A percentile compares a stretch with the other conserved stretches of the same genome.
These are phyloP conservation scores for Botrytis medusae DNA, from an alignment of 2,329 filamentous ascomycete genomes.

Conservation along the genomic window DNA sequence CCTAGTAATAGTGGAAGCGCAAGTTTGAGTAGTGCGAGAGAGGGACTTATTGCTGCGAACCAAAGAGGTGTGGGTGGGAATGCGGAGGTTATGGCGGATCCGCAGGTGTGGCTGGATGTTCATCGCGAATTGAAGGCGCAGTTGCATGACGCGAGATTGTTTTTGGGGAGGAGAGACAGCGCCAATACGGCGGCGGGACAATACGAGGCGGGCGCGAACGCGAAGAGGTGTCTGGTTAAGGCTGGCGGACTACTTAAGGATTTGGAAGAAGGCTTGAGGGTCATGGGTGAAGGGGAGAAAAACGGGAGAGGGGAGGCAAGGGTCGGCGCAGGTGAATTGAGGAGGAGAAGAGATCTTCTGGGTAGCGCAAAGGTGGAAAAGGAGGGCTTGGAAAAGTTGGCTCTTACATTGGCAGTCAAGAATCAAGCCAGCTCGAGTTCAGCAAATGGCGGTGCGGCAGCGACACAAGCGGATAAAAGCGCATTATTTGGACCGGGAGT, in stretches of 20 bases:
- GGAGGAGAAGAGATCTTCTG: conserved; percentile 69
- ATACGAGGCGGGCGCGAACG: conserved; percentile 68
- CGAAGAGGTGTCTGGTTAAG: conserved; percentile 70
- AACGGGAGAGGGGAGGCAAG: conserved; percentile 33
- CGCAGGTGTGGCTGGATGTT: conserved; percentile 69
- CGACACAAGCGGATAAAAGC: conserved; percentile 44
- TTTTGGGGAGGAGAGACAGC: conserved; percentile 67
- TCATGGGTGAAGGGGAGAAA: conserved; percentile 51
- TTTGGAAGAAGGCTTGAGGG: conserved; percentile 64
- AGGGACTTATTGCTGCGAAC: conserved; percentile 35
- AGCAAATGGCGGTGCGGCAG: conserved; percentile 25
- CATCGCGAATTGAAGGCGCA: conserved; percentile 71
- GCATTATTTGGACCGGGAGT: conserved; percentile 48
- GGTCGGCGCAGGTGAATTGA: conserved; percentile 72
- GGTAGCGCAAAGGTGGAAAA: conserved; percentile 69
- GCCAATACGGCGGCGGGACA: conserved; percentile 53
- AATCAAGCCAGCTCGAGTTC: conserved; percentile 35
- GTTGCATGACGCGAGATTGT: conserved; percentile 65
- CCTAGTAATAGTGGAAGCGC: conserved; percentile 48
- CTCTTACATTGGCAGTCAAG: conserved; percentile 57
- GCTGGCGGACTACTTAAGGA: conserved; percentile 63
- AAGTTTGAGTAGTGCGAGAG: conserved; percentile 36
- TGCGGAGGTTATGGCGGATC: conserved; percentile 36
- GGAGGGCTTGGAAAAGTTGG: conserved; percentile 72
- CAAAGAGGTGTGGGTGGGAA: conserved; percentile 30